These are phyloP conservation scores for Trichoderma afroharzianum DNA, from an alignment of 2,329 filamentous ascomycete genomes.

Conservation along the genomic window DNA sequence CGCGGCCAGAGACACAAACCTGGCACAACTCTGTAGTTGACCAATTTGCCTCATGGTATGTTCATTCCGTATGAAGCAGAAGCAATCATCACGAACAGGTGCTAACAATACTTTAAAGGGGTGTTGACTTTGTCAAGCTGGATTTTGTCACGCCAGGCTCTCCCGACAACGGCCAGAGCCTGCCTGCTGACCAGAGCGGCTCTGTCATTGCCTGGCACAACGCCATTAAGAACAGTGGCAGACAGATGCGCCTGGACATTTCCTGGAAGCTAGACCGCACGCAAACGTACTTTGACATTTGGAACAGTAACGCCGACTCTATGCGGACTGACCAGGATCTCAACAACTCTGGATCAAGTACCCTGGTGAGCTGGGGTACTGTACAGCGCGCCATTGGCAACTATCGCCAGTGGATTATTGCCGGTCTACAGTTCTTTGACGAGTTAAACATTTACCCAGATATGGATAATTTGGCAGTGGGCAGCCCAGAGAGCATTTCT, in stretches of 20 bases:
- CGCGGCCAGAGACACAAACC: constrained; percentile 17
- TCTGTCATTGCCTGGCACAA: constrained; percentile 21
- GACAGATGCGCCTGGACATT: constrained; percentile 21
- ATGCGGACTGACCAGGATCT: constrained; percentile 24
- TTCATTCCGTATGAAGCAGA: neutral
- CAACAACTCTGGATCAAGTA: constrained; percentile 19
- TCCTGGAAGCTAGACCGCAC: constrained; percentile 24
- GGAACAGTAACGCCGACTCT: constrained; percentile 21
- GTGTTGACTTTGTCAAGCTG: constrained; percentile 22
- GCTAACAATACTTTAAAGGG: constrained; percentile 5
- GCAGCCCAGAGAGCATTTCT: constrained; percentile 18
- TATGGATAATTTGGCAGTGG: constrained; percentile 21
- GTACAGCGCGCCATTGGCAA: constrained; percentile 22
- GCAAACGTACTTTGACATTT: constrained; percentile 20
- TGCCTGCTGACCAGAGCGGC: constrained; percentile 20
- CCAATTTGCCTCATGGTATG: constrained; percentile 22
- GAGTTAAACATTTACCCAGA: constrained; percentile 19
- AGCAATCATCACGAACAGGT: neutral
- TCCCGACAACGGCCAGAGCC: constrained; percentile 21
- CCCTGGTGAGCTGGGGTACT: constrained; percentile 18
- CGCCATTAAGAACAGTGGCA: constrained; percentile 19
- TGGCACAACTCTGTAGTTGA: constrained; percentile 22
- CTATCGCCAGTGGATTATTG: constrained; percentile 23
- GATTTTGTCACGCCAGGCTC: constrained; percentile 24
- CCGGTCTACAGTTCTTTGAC: constrained; percentile 17